Base-by-base conservation (phyloP, 2,329 filamentous ascomycete species). In the Metarhizium rileyi region DNA sequence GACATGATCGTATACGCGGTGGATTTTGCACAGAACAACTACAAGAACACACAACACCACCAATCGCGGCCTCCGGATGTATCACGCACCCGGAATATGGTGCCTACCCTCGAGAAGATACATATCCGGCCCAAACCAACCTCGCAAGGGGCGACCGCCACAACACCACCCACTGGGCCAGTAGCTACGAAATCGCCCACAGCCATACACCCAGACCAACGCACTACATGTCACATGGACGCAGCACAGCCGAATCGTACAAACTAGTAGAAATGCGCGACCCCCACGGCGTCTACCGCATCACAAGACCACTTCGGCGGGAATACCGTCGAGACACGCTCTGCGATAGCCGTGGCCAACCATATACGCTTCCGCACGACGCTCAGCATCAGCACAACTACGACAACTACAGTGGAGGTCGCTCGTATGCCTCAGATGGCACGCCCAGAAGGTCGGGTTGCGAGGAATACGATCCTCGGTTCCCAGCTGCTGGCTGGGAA, bases 211-310 rank as follows among this genome's bases (percentile, higher is more conserved):
- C 2, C 35, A 20, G 35, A 14, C 35, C 16, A 14, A 14, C 35
- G 6, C 22, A 42, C 10, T 22, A 23, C 18, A 6, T 25, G 5
- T 14, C 30, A 42, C 9, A 42, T 20, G 20, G 25, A 23, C 14
- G 22, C 8, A 53, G 46, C 25, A 46, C 52, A 14, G 50, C 57
- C 5, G 67, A 69, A 44, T 55, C 66, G 4, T 71, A 70, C 51
- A 74, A 78, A 56, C 62, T 75, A 10, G 65, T 78, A 30, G 67
- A 71, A 36, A 68, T 74, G 7, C 63, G 66, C 12, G 70, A 73
- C 55, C 62, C 68, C 2, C 60, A 68, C 20, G 73, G 73, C 10
- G 66, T 72, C 45, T 77, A 76, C 52, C 69, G 71, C 52, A 66
- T 75, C 48, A 66, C 68, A 36, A 66, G 71, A 26, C 71, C 72